These are phyloP conservation scores for Nakazawaea ambrosiae DNA, from an alignment of 805 yeast genomes.

Conservation along the genomic window DNA sequence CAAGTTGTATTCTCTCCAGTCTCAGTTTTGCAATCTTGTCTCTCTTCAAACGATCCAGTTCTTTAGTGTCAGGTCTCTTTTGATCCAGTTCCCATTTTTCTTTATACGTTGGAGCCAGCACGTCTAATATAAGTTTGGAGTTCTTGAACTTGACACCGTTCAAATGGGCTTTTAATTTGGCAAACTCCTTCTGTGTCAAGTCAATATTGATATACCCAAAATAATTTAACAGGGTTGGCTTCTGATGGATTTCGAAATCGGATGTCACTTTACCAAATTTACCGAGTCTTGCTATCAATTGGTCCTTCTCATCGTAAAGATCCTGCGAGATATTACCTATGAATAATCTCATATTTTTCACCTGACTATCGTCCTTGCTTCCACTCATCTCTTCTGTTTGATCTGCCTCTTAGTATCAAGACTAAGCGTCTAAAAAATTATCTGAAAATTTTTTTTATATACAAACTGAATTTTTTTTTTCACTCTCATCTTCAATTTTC, in stretches of 20 bases:
- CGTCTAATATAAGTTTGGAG: conserved; percentile 48
- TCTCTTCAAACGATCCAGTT: conserved; percentile 22
- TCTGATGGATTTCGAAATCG: conserved; percentile 46
- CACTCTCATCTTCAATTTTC: too few species aligned
- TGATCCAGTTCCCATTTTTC: conserved; percentile 40
- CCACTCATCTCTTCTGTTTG: background rate
- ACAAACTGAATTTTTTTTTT: too few species aligned
- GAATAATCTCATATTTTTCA: conserved; percentile 30
- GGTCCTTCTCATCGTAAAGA: conserved; percentile 36
- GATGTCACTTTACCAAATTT: conserved; percentile 52
- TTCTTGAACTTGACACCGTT: conserved; percentile 78
- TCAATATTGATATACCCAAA: conserved; percentile 66
- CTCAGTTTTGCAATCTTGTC: conserved; percentile 28
- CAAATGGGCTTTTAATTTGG: conserved; percentile 46
- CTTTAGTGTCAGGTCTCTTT: conserved; percentile 28
- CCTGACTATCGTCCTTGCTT: background rate
- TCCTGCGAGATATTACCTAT: conserved; percentile 61
- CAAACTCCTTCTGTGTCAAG: conserved; percentile 37
- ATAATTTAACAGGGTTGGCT: conserved; percentile 42
- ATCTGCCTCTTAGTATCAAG: background rate
- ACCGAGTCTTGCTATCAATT: conserved; percentile 47
- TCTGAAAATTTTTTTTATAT: background rate
- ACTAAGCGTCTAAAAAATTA: too few species aligned
- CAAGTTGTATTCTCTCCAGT: conserved; percentile 27
- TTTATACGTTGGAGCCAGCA: conserved; percentile 53